Conservation (phyloP, 352 stramenopile genomes). For the Peronospora belbahrii region DNA sequence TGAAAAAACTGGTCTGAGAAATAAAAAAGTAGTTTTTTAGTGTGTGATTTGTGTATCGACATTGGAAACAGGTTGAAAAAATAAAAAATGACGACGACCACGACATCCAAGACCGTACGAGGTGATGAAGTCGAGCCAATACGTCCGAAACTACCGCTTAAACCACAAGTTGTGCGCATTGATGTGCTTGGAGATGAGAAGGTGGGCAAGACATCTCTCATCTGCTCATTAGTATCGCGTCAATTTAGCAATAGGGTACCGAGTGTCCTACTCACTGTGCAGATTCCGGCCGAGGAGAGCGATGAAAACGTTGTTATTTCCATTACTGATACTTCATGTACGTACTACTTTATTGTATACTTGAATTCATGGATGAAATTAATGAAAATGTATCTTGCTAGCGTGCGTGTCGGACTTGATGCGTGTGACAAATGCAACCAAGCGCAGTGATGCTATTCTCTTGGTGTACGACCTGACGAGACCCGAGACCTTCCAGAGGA, state of each 20-base stretch:
- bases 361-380: background rate
- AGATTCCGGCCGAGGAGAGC: constrained; percentile 84
- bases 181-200: constrained; percentile 87
- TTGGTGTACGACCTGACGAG: constrained; percentile 83
- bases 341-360: constrained; percentile 8
- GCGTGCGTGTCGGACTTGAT: constrained; percentile 73
- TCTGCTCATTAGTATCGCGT: constrained; percentile 83
- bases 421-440: constrained; percentile 76
- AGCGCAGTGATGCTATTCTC: constrained; percentile 80
- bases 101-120: constrained; percentile 21
- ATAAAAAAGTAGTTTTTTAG: too few species aligned
- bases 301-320: constrained; percentile 87
- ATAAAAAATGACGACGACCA: constrained; percentile 29
- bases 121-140: constrained; percentile 19
- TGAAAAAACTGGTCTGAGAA: background rate
- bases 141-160: constrained; percentile 49
- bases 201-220: constrained; percentile 88
- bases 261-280: constrained; percentile 79
- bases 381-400: constrained; percentile 9
- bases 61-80: background rate
- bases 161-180: constrained; percentile 81
- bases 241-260: constrained; percentile 86
- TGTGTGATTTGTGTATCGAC: constrained; percentile 3
- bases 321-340: constrained; percentile 85
- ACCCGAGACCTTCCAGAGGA: constrained; percentile 76